These are phyloP conservation scores for Fusarium bactridioides DNA, from an alignment of 2,329 filamentous ascomycete species.

Conservation along the genomic window DNA sequence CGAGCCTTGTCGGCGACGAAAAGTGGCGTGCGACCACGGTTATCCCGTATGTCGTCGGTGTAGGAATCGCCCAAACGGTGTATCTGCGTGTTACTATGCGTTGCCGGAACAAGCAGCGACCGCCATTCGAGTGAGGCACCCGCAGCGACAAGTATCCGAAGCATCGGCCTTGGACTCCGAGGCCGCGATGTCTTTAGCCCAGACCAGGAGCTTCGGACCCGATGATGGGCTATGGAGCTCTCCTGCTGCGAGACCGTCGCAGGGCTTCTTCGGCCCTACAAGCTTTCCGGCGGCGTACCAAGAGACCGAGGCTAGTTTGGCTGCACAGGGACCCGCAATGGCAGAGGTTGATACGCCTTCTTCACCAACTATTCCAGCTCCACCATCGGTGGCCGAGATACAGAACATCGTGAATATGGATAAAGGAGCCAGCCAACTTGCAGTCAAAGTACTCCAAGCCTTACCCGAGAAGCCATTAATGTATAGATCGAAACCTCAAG, in stretches of 20 bases:
- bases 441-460: neutral
- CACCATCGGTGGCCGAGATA: neutral
- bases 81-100: neutral
- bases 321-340: accelerated
- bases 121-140: accelerated
- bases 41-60: neutral
- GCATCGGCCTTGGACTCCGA: neutral
- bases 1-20: neutral
- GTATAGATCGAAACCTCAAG: accelerated
- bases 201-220: neutral
- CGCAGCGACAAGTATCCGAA: neutral
- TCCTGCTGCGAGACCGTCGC: neutral
- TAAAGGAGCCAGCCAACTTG: neutral
- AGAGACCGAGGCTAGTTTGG: neutral
- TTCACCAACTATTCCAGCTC: neutral
- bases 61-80: neutral
- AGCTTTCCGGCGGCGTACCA: neutral
- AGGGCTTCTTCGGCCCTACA: neutral
- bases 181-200: accelerated
- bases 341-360: accelerated
- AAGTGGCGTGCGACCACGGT: neutral
- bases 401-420: neutral
- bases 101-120: neutral
- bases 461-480: neutral
- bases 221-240: neutral